Base-by-base conservation (phyloP, 2,329 filamentous ascomycete genomes). In the Drechslerella stenobrocha region DNA sequence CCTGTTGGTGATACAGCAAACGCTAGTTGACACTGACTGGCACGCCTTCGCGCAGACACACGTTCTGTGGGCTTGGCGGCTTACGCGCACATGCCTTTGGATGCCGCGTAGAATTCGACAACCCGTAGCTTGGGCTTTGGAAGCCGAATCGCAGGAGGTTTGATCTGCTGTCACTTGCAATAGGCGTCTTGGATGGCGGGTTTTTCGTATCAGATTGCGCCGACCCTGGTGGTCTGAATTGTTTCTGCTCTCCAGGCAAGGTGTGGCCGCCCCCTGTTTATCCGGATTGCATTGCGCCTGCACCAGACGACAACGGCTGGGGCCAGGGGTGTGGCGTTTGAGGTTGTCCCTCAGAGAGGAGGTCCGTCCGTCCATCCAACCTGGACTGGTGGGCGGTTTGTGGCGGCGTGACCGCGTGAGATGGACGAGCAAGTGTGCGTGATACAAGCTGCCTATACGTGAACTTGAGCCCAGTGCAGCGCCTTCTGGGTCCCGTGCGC, bases 311-410 rank as follows among this genome's bases (percentile, higher is more conserved):
- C 37, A 47, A 47, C 37, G 42, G 52, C 44, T 42, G 48, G 52
- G 52, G 61, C 44, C 52, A 57, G 52, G 52, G 61, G 53, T 58
- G 61, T 66, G 61, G 61, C 61, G 61, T 66, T 66, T 66, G 61
- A 66, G 18, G 48, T 66, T 66, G 32, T 42, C 24, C 26, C 42
- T 18, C 37, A 20, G 37, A 37, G 42, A 53, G 32, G 52, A 40
- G 61, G 61, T 53, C 61, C 61, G 61, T 66, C 53, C 61, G 61
- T 50, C 61, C 28, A 30, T 30, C 28, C 28, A n/a, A n/a, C n/a
- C n/a, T n/a, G n/a, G n/a, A n/a, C n/a, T n/a, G n/a, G n/a, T n/a
- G n/a, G n/a, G n/a, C n/a, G n/a, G n/a, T n/a, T n/a, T n/a, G n/a
- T n/a, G n/a, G n/a, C n/a, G n/a, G n/a, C n/a, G n/a, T n/a, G n/a